Base-by-base conservation (phyloP, 2,329 filamentous ascomycete species). In the Penicillium psychrosexuale region DNA sequence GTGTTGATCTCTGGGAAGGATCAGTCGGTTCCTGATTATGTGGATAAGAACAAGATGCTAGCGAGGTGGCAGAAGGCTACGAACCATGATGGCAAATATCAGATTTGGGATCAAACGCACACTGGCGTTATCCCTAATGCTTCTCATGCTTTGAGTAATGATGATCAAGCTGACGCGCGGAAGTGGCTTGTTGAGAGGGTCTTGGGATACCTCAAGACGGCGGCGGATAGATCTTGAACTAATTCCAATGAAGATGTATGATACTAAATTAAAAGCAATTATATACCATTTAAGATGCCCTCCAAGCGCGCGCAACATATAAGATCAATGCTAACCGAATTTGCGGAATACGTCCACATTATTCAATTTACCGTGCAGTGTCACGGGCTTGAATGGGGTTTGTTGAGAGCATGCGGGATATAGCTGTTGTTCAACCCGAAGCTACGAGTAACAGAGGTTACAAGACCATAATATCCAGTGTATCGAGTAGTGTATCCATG, bases 1-100 rank as follows among this genome's bases (percentile, higher is more conserved):
- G 75, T 80, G n/a, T 59, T 80, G 47, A 72, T 75, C 27, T 79
- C 77, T 0, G 78, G 76, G 4, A 72, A 71, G 2, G 78, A 81
- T 60, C 74, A 79, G 60, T 72, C 73, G 7, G 70, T 76, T 3
- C 77, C 78, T 0, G 69, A 69, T 19, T 77, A 69, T 67, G 67
- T 81, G n/a, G 72, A 80, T 58, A 80, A 79, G 61, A 66, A 75
- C 51, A 65, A 63, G 28, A 58, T 79, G 56, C 56, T 80, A 53
- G 52, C 60, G 53, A 73, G 69, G 51, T 80, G 75, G 77, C 69
- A 66, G 60, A 66, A 67, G 22, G 75, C 72, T 6, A 68, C 72
- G 0, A 67, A 78, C 51, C 60, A 59, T 9, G 61, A 64, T 34
- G 65, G 65, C 0, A 67, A 68, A 15, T 62, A 64, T 8, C 57